phyloP scores from a whole-genome alignment of 2,329 filamentous ascomycete species.

The Penicillium sp. region DNA sequence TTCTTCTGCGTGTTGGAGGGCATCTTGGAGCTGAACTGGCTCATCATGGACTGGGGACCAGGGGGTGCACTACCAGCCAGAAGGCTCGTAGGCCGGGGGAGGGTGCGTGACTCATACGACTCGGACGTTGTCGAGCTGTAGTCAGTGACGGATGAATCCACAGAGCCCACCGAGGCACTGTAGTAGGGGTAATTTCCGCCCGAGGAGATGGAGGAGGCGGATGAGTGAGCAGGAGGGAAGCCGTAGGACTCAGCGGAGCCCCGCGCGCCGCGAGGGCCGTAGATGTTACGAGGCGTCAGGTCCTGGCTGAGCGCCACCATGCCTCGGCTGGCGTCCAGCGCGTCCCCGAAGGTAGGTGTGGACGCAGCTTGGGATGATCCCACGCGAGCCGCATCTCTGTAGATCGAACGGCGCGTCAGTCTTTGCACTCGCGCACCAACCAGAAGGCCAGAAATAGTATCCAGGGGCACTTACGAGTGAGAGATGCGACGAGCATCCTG shows the following conservation, averaged over 20 bases:
- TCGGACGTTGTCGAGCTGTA: slow-evolving; percentile 89
- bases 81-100: slow-evolving; percentile 72
- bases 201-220: slow-evolving; percentile 88
- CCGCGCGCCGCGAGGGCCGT: slow-evolving; percentile 65
- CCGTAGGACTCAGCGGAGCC: slow-evolving; percentile 83
- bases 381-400: slow-evolving; percentile 38
- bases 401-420: slow-evolving; percentile 17
- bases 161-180: slow-evolving; percentile 66
- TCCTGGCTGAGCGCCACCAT: slow-evolving; percentile 97
- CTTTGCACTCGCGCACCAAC: background rate
- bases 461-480: slow-evolving; percentile 68
- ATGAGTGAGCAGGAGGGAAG: slow-evolving; percentile 84
- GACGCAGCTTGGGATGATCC: slow-evolving; percentile 42
- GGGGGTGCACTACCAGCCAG: slow-evolving; percentile 65
- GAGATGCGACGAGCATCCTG: slow-evolving; percentile 68
- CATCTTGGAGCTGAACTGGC: slow-evolving; percentile 94
- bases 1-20: slow-evolving; percentile 97
- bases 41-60: slow-evolving; percentile 96
- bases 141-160: slow-evolving; percentile 79
- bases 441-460: background rate
- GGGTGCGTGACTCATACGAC: slow-evolving; percentile 77
- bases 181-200: slow-evolving; percentile 82
- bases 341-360: slow-evolving; percentile 74
- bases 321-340: slow-evolving; percentile 85
- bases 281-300: slow-evolving; percentile 81